Evolutionary conservation across 2,329 filamentous ascomycete species (phyloP).

Genomic region (Cercospora zeae-maydis): DNA sequence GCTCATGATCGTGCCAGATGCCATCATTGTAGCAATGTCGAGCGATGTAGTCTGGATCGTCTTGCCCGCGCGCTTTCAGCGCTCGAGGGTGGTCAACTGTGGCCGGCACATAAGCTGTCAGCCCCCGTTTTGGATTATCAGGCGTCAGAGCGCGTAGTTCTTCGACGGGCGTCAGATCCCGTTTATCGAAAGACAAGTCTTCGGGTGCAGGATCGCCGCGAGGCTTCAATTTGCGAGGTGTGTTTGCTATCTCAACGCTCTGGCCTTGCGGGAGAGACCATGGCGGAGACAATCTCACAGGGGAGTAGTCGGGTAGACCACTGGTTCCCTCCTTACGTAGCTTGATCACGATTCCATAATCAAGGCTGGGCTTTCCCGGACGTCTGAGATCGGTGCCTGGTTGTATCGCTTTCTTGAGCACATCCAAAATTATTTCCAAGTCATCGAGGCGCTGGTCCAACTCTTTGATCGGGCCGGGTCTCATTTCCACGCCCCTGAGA

Average conservation of each 20-base stretch:
- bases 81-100: not conserved
- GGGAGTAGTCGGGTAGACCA: not conserved
- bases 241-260: not conserved
- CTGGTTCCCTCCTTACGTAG: not conserved
- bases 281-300: not conserved
- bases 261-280: not conserved
- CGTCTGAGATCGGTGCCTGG: conserved; percentile 1
- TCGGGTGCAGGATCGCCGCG: not conserved
- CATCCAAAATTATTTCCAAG: not conserved
- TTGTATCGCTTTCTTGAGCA: not conserved
- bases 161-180: not conserved
- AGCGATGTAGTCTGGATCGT: not conserved
- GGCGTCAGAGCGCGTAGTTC: conserved; percentile 2
- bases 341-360: not conserved
- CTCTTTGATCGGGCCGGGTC: not conserved
- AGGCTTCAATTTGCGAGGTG: not conserved
- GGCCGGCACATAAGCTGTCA: conserved; percentile 7
- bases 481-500: not conserved
- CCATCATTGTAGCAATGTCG: not conserved
- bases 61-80: not conserved
- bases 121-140: conserved; percentile 1
- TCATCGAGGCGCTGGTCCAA: not conserved
- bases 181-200: not conserved
- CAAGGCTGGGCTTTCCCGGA: not conserved
- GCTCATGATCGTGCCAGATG: not conserved